These are phyloP conservation scores for Fusarium sp. DNA, from an alignment of 2,329 filamentous ascomycete species.

Conservation along the genomic window DNA sequence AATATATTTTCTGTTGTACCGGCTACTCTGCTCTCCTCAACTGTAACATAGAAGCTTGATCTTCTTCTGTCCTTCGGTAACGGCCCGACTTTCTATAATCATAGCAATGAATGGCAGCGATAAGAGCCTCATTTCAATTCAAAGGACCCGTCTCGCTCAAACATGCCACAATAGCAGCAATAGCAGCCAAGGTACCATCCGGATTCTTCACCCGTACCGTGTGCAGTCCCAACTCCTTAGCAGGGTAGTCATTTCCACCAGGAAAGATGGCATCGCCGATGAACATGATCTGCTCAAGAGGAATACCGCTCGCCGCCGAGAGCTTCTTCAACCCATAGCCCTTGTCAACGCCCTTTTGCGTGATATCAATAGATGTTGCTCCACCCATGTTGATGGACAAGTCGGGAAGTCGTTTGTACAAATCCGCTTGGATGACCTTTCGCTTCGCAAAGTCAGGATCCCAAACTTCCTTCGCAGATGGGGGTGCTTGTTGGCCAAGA, in stretches of 20 bases:
- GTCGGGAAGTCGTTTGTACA: slow-evolving; percentile 18
- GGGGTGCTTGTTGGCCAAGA: slow-evolving; percentile 14
- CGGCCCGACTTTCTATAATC: background rate
- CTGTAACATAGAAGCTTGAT: no score
- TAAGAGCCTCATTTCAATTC: background rate
- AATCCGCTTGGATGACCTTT: slow-evolving; percentile 16
- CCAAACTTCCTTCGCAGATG: slow-evolving; percentile 17
- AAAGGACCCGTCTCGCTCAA: slow-evolving; percentile 7
- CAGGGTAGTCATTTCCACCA: slow-evolving; percentile 24
- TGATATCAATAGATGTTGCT: slow-evolving; percentile 24
- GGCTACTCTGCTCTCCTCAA: no score
- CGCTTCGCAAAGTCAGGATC: slow-evolving; percentile 24
- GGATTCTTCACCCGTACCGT: slow-evolving; percentile 24
- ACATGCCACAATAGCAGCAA: slow-evolving; percentile 20
- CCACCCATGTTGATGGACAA: slow-evolving; percentile 25
- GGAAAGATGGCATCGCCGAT: slow-evolving; percentile 25
- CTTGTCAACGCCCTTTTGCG: slow-evolving; percentile 23
- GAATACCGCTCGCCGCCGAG: slow-evolving; percentile 9
- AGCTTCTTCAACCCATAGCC: slow-evolving; percentile 22
- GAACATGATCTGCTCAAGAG: slow-evolving; percentile 20
- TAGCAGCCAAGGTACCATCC: slow-evolving; percentile 19
- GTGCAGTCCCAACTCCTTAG: slow-evolving; percentile 17
- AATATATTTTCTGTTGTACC: no score
- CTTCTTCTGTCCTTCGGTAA: no score
- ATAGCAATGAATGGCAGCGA: accelerated